Conservation (phyloP, 768 basidiomycete species). For the Agaricus sinodeliciosus region DNA sequence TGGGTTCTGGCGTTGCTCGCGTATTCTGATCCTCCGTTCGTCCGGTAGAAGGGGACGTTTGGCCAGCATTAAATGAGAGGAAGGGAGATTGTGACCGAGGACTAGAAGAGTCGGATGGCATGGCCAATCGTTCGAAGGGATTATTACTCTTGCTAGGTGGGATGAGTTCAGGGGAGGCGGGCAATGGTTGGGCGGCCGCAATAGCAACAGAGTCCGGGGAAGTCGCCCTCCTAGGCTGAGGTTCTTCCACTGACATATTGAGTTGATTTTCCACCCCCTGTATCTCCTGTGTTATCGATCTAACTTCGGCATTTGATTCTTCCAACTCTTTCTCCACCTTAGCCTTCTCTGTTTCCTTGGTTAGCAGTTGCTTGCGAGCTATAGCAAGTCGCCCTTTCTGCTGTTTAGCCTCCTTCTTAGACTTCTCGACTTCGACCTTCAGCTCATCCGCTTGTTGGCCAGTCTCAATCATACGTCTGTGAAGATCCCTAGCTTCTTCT, state of each 20-base stretch:
- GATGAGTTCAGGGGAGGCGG: slow-evolving; percentile 57
- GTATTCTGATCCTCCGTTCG: slow-evolving; percentile 5
- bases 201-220: slow-evolving; percentile 46
- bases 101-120: slow-evolving; percentile 33
- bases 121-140: slow-evolving; percentile 75
- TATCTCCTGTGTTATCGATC: slow-evolving; percentile 46
- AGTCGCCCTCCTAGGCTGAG: slow-evolving; percentile 26
- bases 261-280: slow-evolving; percentile 49
- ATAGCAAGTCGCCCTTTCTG: slow-evolving; percentile 95
- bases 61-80: slow-evolving; percentile 34
- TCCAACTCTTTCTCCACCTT: slow-evolving; percentile 68
- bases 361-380: slow-evolving; percentile 85
- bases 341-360: slow-evolving; percentile 72
- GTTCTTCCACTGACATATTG: slow-evolving; percentile 19
- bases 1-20: slow-evolving; percentile 1
- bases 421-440: slow-evolving; percentile 77
- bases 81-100: slow-evolving; percentile 59
- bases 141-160: slow-evolving; percentile 78
- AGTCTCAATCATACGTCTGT: slow-evolving; percentile 78
- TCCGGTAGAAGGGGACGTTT: slow-evolving; percentile 15
- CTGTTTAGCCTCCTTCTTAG: slow-evolving; percentile 90
- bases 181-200: slow-evolving; percentile 70
- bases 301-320: slow-evolving; percentile 52
- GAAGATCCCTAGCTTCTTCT: slow-evolving; percentile 85
- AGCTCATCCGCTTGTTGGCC: slow-evolving; percentile 63